Evolutionary conservation across 1,139 yeast species (phyloP).

Genomic region (Kodamaea suecica): DNA sequence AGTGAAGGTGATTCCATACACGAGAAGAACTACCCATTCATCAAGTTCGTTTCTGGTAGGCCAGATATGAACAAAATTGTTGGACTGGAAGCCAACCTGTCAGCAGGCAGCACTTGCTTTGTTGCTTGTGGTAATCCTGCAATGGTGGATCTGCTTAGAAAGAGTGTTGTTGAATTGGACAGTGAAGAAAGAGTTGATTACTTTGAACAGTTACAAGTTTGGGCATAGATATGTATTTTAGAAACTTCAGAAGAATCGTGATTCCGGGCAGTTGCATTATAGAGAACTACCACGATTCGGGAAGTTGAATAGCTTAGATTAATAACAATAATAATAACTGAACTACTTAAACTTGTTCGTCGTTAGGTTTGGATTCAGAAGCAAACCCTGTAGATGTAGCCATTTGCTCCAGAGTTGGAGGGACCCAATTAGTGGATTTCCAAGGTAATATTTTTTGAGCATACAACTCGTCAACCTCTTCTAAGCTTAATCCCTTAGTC

Average conservation of each 20-base stretch:
- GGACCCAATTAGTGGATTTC: constrained; percentile 48
- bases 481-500: constrained; percentile 55
- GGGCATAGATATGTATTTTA: constrained; percentile 13
- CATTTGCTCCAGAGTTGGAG: constrained; percentile 36
- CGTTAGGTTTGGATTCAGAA: constrained; percentile 17
- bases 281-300: too few species aligned
- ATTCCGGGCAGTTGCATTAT: too few species aligned
- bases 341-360: constrained; percentile 16
- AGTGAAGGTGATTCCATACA: too few species aligned
- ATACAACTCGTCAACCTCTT: constrained; percentile 60
- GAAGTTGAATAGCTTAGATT: neutral
- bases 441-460: constrained; percentile 43
- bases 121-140: constrained; percentile 38
- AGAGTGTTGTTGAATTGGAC: constrained; percentile 11
- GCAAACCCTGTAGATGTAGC: constrained; percentile 20
- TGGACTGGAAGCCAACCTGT: constrained; percentile 19
- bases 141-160: constrained; percentile 24
- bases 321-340: neutral
- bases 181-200: constrained; percentile 14
- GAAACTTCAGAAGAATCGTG: too few species aligned
- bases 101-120: constrained; percentile 30
- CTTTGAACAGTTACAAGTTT: constrained; percentile 19
- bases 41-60: constrained; percentile 29
- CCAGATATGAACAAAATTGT: constrained; percentile 27
- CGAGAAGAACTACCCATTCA: constrained; percentile 13